Conservation (phyloP, 2,329 filamentous ascomycete genomes). For the Paecilomyces niveus region DNA sequence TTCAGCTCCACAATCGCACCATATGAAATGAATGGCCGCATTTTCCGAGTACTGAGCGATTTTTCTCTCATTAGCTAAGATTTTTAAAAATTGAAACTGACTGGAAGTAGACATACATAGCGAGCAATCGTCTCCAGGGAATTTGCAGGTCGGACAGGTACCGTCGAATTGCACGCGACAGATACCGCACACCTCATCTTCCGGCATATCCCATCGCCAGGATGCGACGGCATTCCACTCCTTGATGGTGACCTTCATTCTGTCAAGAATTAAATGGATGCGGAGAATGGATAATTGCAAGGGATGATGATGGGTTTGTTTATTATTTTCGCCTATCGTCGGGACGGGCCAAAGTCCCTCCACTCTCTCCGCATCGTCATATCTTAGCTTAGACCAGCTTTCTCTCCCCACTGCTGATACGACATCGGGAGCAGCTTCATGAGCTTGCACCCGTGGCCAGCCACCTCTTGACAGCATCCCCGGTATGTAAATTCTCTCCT, state of each 20-base stretch:
- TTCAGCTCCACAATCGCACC: conserved; percentile 45
- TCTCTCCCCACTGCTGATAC: background rate
- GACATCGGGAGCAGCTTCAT: background rate
- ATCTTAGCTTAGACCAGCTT: conserved; percentile 1
- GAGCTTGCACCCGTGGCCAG: background rate
- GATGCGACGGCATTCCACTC: conserved; percentile 91
- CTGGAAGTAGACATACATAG: conserved; percentile 51
- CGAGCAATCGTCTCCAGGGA: conserved; percentile 90
- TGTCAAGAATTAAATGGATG: background rate
- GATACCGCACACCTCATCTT: conserved; percentile 97
- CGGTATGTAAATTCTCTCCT: conserved; percentile 1
- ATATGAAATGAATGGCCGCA: conserved; percentile 98
- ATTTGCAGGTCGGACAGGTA: conserved; percentile 96
- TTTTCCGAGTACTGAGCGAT: conserved; percentile 72
- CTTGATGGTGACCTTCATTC: conserved; percentile 97
- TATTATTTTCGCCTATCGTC: background rate
- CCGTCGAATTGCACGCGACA: conserved; percentile 97
- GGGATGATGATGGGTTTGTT: background rate
- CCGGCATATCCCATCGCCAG: conserved; percentile 96
- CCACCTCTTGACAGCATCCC: background rate
- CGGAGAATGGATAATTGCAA: background rate
- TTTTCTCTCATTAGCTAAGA: background rate
- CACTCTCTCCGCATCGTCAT: conserved; percentile 12
- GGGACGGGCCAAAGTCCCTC: background rate
- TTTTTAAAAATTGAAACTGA: background rate